A percentile compares a stretch with the other conserved stretches of the same genome.
Evolutionary conservation across 1,284 basidiomycete genomes (phyloP).

Genomic region (Leccinum pachyderme): DNA sequence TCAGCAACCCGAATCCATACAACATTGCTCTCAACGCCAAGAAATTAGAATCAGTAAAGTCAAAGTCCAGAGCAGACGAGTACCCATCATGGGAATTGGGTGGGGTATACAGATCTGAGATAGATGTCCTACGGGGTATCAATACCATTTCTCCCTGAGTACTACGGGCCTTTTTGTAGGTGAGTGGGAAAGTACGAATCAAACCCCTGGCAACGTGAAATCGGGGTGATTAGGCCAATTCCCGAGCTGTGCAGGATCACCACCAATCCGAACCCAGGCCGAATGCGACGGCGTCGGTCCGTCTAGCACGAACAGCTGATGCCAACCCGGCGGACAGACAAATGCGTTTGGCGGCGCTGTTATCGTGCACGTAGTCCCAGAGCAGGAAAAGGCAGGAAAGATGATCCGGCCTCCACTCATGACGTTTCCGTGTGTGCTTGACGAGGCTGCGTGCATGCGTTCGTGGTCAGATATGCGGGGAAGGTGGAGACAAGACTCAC

Average conservation of each 20-base stretch:
- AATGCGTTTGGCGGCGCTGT: slow-evolving; percentile 65
- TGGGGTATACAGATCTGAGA: neutral
- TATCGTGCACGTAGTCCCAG: slow-evolving; percentile 61
- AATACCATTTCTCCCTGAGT: neutral
- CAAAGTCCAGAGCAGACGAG: no score
- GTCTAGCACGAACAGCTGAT: slow-evolving; percentile 68
- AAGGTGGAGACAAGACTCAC: slow-evolving; percentile 29
- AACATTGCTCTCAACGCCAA: no score
- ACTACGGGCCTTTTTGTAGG: neutral
- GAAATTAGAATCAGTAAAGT: no score
- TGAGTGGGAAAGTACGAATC: neutral
- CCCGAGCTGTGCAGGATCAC: slow-evolving; percentile 63
- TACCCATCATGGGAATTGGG: neutral
- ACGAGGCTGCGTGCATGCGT: slow-evolving; percentile 47
- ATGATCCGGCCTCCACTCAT: slow-evolving; percentile 66
- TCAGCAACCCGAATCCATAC: no score
- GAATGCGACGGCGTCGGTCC: slow-evolving; percentile 72
- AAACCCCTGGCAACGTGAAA: slow-evolving; percentile 56
- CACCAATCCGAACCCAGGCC: slow-evolving; percentile 71
- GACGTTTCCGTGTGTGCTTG: slow-evolving; percentile 76
- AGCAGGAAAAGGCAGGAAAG: slow-evolving; percentile 66
- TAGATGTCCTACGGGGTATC: neutral
- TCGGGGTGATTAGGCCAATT: slow-evolving; percentile 67
- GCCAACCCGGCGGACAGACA: slow-evolving; percentile 76
- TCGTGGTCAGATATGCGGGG: neutral